Percentiles rank a stretch among this genome's conserved stretches.
These are phyloP conservation scores for Metroxylon sagu DNA, from an alignment of 176 grass and related monocot genomes.

Conservation along the genomic window DNA sequence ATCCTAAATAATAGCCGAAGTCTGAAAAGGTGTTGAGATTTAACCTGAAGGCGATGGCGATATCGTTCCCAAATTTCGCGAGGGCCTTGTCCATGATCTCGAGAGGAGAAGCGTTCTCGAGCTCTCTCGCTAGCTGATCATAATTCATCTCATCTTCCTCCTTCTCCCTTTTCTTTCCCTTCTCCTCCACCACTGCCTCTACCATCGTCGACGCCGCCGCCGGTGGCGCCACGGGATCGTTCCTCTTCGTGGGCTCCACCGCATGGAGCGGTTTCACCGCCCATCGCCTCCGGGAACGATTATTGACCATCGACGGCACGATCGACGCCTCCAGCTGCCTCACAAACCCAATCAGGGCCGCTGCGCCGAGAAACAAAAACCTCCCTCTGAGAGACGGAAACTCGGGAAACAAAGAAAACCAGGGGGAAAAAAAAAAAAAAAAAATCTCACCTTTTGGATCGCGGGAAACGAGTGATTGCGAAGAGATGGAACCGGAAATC, in stretches of 20 bases:
- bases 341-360: slow-evolving; percentile 25
- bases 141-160: slow-evolving; percentile 30
- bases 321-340: slow-evolving; percentile 41
- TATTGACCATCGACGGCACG: not conserved
- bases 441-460: slow-evolving; percentile 50
- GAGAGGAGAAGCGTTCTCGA: slow-evolving; percentile 72
- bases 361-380: slow-evolving; percentile 8
- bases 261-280: slow-evolving; percentile 43
- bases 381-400: not conserved
- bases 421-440: not conserved
- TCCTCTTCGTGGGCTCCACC: slow-evolving; percentile 42
- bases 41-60: slow-evolving; percentile 97
- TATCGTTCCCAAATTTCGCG: slow-evolving; percentile 72
- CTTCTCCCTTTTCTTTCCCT: not conserved
- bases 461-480: slow-evolving; percentile 35
- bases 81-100: slow-evolving; percentile 89
- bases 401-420: not conserved
- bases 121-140: slow-evolving; percentile 47
- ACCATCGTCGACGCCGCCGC: slow-evolving; percentile 14
- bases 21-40: not conserved
- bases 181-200: slow-evolving; percentile 22
- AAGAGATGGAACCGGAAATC: slow-evolving; percentile 37
- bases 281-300: slow-evolving; percentile 22
- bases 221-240: slow-evolving; percentile 30
- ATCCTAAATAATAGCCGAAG: not conserved